These are phyloP conservation scores for Suillus variegatus DNA, from an alignment of 768 basidiomycete species.

Conservation along the genomic window DNA sequence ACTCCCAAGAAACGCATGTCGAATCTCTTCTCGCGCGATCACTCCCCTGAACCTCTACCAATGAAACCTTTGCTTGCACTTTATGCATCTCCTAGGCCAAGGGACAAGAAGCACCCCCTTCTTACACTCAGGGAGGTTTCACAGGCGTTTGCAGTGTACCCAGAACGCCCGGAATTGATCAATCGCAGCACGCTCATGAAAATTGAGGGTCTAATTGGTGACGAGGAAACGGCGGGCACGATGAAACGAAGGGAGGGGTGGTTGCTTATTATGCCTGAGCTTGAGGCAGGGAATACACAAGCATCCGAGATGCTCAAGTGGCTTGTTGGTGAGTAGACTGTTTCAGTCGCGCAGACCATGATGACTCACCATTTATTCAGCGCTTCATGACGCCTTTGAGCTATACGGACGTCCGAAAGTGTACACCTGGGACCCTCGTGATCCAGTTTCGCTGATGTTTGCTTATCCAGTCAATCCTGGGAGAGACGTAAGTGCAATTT, in stretches of 20 bases:
- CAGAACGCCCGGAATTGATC: constrained; percentile 92
- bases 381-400: constrained; percentile 82
- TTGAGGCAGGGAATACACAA: constrained; percentile 59
- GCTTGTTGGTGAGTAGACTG: constrained; percentile 68
- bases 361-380: constrained; percentile 38
- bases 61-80: constrained; percentile 53
- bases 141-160: constrained; percentile 94
- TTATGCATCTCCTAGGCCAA: constrained; percentile 63
- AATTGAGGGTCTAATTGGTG: constrained; percentile 81
- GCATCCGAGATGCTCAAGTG: constrained; percentile 88
- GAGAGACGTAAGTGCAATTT: constrained; percentile 65
- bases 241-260: constrained; percentile 81
- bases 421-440: constrained; percentile 90
- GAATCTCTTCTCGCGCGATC: constrained; percentile 61
- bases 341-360: neutral
- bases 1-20: constrained; percentile 55
- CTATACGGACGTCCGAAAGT: constrained; percentile 85
- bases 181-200: constrained; percentile 89
- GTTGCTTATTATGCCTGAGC: constrained; percentile 89
- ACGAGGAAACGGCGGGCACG: constrained; percentile 67
- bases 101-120: constrained; percentile 72
- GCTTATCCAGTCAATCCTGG: constrained; percentile 87
- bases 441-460: constrained; percentile 85
- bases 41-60: constrained; percentile 32
- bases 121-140: constrained; percentile 70